Conservation (phyloP, 805 yeast genomes). For the Yarrowia sp. region DNA sequence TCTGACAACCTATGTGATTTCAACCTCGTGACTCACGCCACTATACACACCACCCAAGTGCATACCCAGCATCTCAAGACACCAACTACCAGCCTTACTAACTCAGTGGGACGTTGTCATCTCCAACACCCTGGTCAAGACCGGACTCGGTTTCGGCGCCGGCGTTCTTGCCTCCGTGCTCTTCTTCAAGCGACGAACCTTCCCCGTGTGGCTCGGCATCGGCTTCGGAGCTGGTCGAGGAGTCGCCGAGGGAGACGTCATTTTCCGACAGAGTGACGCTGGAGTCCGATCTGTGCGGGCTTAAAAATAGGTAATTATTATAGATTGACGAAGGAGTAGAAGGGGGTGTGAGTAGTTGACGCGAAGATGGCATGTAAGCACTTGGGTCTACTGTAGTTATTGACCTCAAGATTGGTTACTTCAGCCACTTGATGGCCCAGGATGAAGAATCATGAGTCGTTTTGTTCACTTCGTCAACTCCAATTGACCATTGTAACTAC, state of each 20-base stretch:
- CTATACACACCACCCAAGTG: neutral
- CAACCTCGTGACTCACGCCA: no score
- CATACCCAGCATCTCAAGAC: no score
- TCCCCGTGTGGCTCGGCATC: conserved; percentile 97
- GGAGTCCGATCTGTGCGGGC: conserved; percentile 50
- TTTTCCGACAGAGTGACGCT: conserved; percentile 64
- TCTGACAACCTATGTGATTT: no score
- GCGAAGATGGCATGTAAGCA: no score
- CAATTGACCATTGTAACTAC: no score
- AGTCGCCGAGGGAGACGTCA: conserved; percentile 97
- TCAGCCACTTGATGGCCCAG: no score
- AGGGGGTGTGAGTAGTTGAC: no score
- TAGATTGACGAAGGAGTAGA: conserved; percentile 2
- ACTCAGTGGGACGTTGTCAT: conserved; percentile 89
- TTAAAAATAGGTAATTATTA: conserved; percentile 40
- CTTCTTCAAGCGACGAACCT: conserved; percentile 89
- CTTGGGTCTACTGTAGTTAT: no score
- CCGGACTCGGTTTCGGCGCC: conserved; percentile 95
- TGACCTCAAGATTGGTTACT: no score
- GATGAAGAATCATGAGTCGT: no score
- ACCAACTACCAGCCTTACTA: neutral
- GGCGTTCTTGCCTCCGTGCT: conserved; percentile 93
- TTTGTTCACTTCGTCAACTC: no score
- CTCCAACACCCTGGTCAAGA: conserved; percentile 91
- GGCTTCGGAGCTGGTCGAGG: conserved; percentile 99